These are phyloP conservation scores for Orobanche coerulescens DNA, from an alignment of 257 asterid species.

Conservation along the genomic window DNA sequence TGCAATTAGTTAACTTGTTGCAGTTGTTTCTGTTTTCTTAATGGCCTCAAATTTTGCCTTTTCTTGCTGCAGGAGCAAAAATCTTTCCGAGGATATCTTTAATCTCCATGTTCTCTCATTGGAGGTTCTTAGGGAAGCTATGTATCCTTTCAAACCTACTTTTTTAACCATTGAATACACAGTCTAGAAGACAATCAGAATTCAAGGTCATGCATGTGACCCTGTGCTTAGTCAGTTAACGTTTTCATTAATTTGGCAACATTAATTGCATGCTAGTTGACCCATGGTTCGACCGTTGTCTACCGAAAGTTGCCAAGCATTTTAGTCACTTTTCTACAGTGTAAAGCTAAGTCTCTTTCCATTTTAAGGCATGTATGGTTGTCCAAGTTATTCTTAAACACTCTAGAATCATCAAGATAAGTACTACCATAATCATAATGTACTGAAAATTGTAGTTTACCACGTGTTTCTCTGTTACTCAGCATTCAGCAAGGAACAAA, in stretches of 20 bases:
- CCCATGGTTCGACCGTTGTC: constrained; percentile 10
- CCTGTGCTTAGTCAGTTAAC: constrained; percentile 9
- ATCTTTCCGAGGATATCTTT: constrained; percentile 44
- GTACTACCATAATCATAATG: constrained; percentile 1
- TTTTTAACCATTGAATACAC: constrained; percentile 14
- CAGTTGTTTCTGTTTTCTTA: constrained; percentile 9
- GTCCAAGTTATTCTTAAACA: neutral
- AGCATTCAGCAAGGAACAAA: constrained; percentile 3
- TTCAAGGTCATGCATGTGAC: constrained; percentile 21
- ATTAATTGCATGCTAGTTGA: constrained; percentile 13
- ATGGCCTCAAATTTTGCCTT: constrained; percentile 18
- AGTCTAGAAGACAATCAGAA: constrained; percentile 19
- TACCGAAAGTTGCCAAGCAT: constrained; percentile 17
- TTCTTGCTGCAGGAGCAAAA: constrained; percentile 46
- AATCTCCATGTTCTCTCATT: constrained; percentile 82
- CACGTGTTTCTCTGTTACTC: neutral
- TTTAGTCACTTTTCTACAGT: constrained; percentile 1
- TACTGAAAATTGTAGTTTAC: neutral
- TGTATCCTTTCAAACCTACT: constrained; percentile 69
- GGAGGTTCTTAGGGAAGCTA: constrained; percentile 94
- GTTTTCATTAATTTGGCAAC: constrained; percentile 13
- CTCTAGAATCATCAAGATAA: neutral
- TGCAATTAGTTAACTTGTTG: neutral
- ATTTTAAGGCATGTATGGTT: constrained; percentile 9
- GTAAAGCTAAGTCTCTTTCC: constrained; percentile 14